Evolutionary conservation across 768 basidiomycete genomes (phyloP).

Genomic region (Leccinum sublutescens): DNA sequence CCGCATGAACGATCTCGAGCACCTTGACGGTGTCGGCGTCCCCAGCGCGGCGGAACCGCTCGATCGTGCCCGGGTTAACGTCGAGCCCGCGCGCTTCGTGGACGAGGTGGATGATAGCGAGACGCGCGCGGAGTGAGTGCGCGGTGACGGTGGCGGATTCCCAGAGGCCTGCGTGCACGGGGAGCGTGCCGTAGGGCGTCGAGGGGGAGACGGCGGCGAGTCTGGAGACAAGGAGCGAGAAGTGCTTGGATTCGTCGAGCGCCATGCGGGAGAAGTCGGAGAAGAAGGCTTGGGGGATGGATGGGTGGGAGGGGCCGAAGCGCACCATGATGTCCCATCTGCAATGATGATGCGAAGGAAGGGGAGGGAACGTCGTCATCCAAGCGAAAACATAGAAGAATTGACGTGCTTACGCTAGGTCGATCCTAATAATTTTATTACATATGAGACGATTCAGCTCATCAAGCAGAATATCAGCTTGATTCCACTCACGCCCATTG

Average conservation of each 20-base stretch:
- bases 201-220: not conserved
- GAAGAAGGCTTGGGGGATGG: not conserved
- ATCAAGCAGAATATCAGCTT: too few species aligned
- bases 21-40: constrained; percentile 55
- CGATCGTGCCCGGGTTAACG: not conserved
- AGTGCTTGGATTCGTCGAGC: not conserved
- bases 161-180: not conserved
- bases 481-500: not conserved
- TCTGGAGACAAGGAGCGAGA: not conserved
- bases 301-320: not conserved
- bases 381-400: not conserved
- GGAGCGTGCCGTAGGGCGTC: not conserved
- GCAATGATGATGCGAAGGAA: not conserved
- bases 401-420: not conserved
- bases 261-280: not conserved
- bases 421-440: too few species aligned
- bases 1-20: constrained; percentile 74
- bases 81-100: constrained; percentile 49
- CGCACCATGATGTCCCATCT: constrained; percentile 1
- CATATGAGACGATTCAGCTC: not conserved
- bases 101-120: constrained; percentile 72
- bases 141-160: not conserved
- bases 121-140: not conserved
- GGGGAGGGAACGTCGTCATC: not conserved
- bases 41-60: not conserved